These are phyloP conservation scores for Tremella mesenterica DNA, from an alignment of 768 basidiomycete genomes.

Conservation along the genomic window DNA sequence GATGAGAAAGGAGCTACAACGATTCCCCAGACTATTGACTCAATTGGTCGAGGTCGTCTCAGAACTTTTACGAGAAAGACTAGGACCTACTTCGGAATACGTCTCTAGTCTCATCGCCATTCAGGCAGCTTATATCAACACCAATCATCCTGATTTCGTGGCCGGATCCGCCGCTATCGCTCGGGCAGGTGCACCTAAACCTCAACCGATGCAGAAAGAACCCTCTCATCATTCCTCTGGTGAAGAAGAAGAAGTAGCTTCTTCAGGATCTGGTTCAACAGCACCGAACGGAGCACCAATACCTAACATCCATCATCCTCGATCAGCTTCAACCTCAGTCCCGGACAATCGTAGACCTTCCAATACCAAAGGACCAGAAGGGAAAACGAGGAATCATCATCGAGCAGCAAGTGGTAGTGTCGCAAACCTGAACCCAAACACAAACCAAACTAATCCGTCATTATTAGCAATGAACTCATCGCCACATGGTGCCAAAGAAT, in stretches of 20 bases:
- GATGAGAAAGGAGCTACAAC: slow-evolving; percentile 68
- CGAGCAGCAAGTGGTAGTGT: slow-evolving; percentile 19
- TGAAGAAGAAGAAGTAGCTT: slow-evolving; percentile 59
- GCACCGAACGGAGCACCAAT: slow-evolving; percentile 1
- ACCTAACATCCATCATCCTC: slow-evolving; percentile 41
- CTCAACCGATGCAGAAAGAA: slow-evolving; percentile 13
- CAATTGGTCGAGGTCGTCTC: slow-evolving; percentile 96
- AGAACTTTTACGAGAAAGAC: slow-evolving; percentile 83
- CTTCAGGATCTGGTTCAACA: slow-evolving; percentile 45
- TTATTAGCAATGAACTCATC: slow-evolving; percentile 16
- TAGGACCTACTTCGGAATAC: slow-evolving; percentile 95
- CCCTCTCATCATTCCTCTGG: slow-evolving; percentile 44
- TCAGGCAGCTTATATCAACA: slow-evolving; percentile 98
- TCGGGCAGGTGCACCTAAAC: slow-evolving; percentile 25
- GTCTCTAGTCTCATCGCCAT: slow-evolving; percentile 91
- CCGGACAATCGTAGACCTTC: slow-evolving; percentile 21
- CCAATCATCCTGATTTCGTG: slow-evolving; percentile 93
- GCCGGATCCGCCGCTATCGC: slow-evolving; percentile 57
- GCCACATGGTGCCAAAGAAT: slow-evolving; percentile 62
- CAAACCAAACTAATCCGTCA: neutral
- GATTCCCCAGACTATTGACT: slow-evolving; percentile 86
- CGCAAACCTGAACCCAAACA: slow-evolving; percentile 3
- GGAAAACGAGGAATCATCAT: slow-evolving; percentile 14
- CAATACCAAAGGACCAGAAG: neutral
- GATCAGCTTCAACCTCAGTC: slow-evolving; percentile 53